Evolutionary conservation across 768 basidiomycete species (phyloP).

Genomic region (Boletellus ananas): DNA sequence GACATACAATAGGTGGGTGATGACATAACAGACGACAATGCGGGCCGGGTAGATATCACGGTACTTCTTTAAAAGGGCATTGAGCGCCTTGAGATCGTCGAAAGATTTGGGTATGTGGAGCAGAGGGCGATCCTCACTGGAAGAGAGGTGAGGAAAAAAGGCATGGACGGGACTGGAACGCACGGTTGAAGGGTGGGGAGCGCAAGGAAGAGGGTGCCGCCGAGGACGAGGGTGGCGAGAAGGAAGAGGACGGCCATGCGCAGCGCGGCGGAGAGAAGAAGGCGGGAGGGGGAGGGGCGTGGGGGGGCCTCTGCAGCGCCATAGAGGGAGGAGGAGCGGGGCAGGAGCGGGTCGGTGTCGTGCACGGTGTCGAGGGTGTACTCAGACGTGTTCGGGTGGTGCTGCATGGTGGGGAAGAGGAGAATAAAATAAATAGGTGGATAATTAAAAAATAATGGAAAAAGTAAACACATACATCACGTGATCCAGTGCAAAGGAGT

Average conservation of each 20-base stretch:
- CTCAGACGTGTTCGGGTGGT: slow-evolving; percentile 39
- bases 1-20: slow-evolving; percentile 88
- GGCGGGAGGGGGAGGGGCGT: slow-evolving; percentile 42
- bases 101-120: slow-evolving; percentile 89
- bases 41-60: slow-evolving; percentile 82
- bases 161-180: slow-evolving; percentile 28
- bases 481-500: slow-evolving; percentile 26
- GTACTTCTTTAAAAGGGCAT: slow-evolving; percentile 86
- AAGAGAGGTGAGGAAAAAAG: slow-evolving; percentile 2
- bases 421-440: background rate
- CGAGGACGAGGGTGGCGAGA: slow-evolving; percentile 64
- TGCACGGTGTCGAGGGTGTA: slow-evolving; percentile 67
- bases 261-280: slow-evolving; percentile 76
- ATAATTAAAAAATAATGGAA: slow-evolving; percentile 1
- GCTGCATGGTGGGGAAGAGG: slow-evolving; percentile 4
- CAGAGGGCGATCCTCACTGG: slow-evolving; percentile 69
- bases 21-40: slow-evolving; percentile 83
- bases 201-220: slow-evolving; percentile 74
- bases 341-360: slow-evolving; percentile 29
- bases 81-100: slow-evolving; percentile 78
- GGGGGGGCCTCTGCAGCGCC: slow-evolving; percentile 44
- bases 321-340: slow-evolving; percentile 42
- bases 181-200: slow-evolving; percentile 77
- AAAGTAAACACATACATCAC: slow-evolving; percentile 5
- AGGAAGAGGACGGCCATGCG: slow-evolving; percentile 82